Evolutionary conservation across 257 asterid species (phyloP), one percentile per base, ranked within the genome.

Genomic region (Pogostemon cablin): DNA sequence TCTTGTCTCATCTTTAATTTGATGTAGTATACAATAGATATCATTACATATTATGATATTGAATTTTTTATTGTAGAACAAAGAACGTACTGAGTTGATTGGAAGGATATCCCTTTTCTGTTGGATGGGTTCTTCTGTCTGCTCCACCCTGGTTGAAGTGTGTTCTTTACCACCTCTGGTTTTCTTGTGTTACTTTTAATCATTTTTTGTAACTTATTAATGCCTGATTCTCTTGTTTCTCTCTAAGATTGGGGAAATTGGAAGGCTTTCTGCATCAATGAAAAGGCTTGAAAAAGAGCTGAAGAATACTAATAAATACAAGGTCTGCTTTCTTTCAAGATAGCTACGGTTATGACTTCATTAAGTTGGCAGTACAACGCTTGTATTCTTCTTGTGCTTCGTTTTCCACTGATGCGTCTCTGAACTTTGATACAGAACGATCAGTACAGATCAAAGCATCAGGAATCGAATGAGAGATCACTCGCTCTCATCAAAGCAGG

Each of bases 31-130:
- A 57, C 7, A 52, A 56, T 42, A 50, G 4, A 8, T 12, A 25
- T 37, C 37, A 0, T 53, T 35, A 11, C 37, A 41, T 15, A 53
- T 25, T 25, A 25, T 39, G 15, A 68, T 35, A 9, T 34, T 35
- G 52, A 64, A 35, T 17, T 52, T 34, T 67, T 32, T 67, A 46
- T 43, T 68, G 73, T 77, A 93, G 98, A 86, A 93, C 87, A 93
- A 93, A 70, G 98, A 93, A 68, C 95, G 88, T 32, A 61, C 86
- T 0, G 96, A 93, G 72, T 77, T 87, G 38, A 62, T 93, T 50
- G 98, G 96, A 72, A 87, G 96, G 84, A 81, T 93, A 49, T 88
- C 98, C 54, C 96, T 93, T 39, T 93, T 76, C 85, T 93, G 96
- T 71, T 93, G 98, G 98, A 42, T 93, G 87, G 90, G 97, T 39